Evolutionary conservation across 1,284 basidiomycete species (phyloP), one percentile per base, ranked within the genome.

Genomic region (Malassezia vespertilionis): DNA sequence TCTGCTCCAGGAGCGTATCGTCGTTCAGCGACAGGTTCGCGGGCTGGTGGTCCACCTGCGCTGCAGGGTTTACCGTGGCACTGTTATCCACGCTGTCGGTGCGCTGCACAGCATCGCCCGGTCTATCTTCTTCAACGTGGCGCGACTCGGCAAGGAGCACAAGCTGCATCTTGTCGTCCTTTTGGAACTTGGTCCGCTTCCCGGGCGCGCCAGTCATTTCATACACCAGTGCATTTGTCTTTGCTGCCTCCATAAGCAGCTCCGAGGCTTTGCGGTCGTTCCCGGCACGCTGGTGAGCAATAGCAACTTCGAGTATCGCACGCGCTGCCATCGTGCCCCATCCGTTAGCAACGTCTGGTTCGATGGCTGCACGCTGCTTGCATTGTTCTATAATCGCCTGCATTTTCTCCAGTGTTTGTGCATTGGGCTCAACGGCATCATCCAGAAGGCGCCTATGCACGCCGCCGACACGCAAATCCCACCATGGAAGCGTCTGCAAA

Each of bases 1-100:
- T 97, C 62, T 85, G 81, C 72, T 99, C 93, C 33, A 99, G 78
- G 9, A 99, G 76, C 0, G 89, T 95, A 72, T 99, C 93, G 73
- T 97, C 93, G 71, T 97, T 93, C 43, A 97, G 78, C 2, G 77
- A 74, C 23, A 93, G 74, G 1, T 82, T 83, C 66, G 87, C 80
- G 10, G 91, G 93, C 38, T 71, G 53, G 56, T 72, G 64, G 8
- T 62, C 52, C 20, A 60, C 54, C 38, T 60, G 57, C 27, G 56
- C 55, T 11, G 36, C 48, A 10, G 56, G 48, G 36, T 60, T 58
- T 15, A 58, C 55, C 3, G 61, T 52, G 14, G 56, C 36, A 11
- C 57, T 53, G 51, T 58, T 65, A 26, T 56, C 57, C 5, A 24
- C 21, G 9, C 26, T 51, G 11, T 44, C 44, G 7, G 40, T 37